phyloP scores from a whole-genome alignment of 805 yeast species.

The Candida tallmaniae region DNA sequence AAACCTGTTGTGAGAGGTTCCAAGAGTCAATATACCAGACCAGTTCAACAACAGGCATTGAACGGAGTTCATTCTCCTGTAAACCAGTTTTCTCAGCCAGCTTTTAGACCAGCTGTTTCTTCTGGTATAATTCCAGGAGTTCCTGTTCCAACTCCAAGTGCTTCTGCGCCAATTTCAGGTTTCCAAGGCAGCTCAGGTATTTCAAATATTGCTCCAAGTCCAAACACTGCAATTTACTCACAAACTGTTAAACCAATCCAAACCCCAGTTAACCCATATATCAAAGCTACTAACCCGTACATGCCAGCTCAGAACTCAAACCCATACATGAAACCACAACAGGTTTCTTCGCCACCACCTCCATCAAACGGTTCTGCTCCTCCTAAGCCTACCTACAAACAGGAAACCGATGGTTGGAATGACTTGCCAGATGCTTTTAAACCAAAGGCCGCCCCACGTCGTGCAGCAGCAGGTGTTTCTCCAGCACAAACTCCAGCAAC shows the following conservation, averaged over 20 bases:
- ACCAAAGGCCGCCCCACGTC: slow-evolving; percentile 34
- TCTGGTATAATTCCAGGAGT: slow-evolving; percentile 10
- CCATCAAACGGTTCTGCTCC: slow-evolving; percentile 17
- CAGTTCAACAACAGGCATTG: slow-evolving; percentile 10
- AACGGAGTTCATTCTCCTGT: neutral
- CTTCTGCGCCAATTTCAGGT: neutral
- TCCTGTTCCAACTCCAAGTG: slow-evolving; percentile 1
- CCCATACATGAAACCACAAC: slow-evolving; percentile 31
- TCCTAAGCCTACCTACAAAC: slow-evolving; percentile 26
- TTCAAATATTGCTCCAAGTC: neutral
- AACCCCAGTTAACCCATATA: neutral
- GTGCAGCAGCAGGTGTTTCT: slow-evolving; percentile 39
- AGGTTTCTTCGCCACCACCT: slow-evolving; percentile 15
- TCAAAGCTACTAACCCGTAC: slow-evolving; percentile 7
- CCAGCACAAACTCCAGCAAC: slow-evolving; percentile 14
- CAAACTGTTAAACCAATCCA: neutral
- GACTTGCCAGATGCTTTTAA: slow-evolving; percentile 58
- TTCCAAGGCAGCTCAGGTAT: too few species aligned
- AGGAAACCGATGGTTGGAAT: slow-evolving; percentile 67
- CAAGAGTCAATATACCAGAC: slow-evolving; percentile 7
- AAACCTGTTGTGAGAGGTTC: slow-evolving; percentile 1
- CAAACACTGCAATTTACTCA: neutral
- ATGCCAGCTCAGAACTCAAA: slow-evolving; percentile 19
- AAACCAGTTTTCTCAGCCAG: neutral
- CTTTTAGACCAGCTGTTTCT: slow-evolving; percentile 9